These are phyloP conservation scores for Sugiyamaella mastotermitis DNA, from an alignment of 805 yeast genomes.

Conservation along the genomic window DNA sequence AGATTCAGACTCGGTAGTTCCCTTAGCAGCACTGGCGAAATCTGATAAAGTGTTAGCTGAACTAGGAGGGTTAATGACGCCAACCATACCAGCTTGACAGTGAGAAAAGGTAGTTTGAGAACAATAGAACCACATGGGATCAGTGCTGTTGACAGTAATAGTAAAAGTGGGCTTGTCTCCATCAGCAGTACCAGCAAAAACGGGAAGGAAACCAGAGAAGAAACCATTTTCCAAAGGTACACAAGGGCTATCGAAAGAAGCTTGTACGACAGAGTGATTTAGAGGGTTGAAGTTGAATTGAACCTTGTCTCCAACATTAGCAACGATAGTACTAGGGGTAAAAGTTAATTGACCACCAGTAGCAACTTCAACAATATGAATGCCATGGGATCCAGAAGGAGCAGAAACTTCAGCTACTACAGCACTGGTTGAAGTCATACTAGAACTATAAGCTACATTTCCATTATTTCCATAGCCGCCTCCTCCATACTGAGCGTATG, in stretches of 20 bases:
- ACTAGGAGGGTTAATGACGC: conserved; percentile 21
- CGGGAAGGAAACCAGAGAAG: conserved; percentile 19
- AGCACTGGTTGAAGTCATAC: too few relatives aligned
- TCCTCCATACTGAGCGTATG: too few relatives aligned
- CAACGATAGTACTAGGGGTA: conserved; percentile 17
- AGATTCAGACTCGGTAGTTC: conserved; percentile 8
- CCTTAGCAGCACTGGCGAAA: conserved; percentile 13
- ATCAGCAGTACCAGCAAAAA: not conserved
- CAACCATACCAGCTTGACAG: conserved; percentile 23
- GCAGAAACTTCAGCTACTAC: conserved; percentile 1
- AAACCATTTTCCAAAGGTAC: conserved; percentile 12
- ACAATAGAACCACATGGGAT: conserved; percentile 24
- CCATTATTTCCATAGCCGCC: too few relatives aligned
- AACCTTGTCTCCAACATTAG: conserved; percentile 21
- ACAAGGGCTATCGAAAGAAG: conserved; percentile 19
- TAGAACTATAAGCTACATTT: too few relatives aligned
- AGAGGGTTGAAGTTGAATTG: conserved; percentile 12
- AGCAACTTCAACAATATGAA: conserved; percentile 7
- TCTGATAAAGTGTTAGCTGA: conserved; percentile 12
- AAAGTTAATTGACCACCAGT: conserved; percentile 8
- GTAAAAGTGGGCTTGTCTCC: conserved; percentile 13
- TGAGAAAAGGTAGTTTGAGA: conserved; percentile 19
- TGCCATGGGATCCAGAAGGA: not conserved
- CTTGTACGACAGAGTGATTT: conserved; percentile 22
- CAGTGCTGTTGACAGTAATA: conserved; percentile 15